Conservation (phyloP, 306 rosid genomes). For the Begonia peltatifolia region DNA sequence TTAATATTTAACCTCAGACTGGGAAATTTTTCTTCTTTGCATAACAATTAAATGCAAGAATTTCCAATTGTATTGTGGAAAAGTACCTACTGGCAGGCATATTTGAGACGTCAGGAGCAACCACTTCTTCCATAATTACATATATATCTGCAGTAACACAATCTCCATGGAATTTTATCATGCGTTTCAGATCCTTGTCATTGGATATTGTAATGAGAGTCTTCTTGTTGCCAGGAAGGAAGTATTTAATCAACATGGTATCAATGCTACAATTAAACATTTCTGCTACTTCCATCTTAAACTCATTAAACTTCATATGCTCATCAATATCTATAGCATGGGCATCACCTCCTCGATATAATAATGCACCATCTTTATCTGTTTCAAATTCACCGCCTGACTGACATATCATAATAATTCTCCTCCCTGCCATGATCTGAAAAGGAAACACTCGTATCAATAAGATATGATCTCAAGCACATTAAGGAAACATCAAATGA, state of each 20-base stretch:
- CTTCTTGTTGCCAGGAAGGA: slow-evolving; percentile 83
- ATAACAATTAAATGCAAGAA: neutral
- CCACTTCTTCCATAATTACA: slow-evolving; percentile 45
- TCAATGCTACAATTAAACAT: slow-evolving; percentile 46
- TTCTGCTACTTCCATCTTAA: slow-evolving; percentile 63
- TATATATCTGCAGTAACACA: slow-evolving; percentile 51
- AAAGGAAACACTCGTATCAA: neutral
- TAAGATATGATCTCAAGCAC: too few relatives aligned
- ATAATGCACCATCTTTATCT: slow-evolving; percentile 54
- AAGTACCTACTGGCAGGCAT: slow-evolving; percentile 94
- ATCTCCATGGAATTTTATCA: slow-evolving; percentile 69
- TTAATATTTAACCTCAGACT: neutral
- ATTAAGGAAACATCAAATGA: too few relatives aligned
- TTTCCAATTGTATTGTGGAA: slow-evolving; percentile 20
- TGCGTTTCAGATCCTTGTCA: slow-evolving; percentile 85
- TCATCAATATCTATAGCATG: slow-evolving; percentile 90
- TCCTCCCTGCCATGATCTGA: slow-evolving; percentile 60
- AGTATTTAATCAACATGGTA: slow-evolving; percentile 58
- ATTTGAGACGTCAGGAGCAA: slow-evolving; percentile 49
- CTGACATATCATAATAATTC: slow-evolving; percentile 78
- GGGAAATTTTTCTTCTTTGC: neutral
- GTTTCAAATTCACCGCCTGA: slow-evolving; percentile 73
- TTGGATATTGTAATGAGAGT: slow-evolving; percentile 86
- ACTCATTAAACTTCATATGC: slow-evolving; percentile 49
- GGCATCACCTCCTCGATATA: slow-evolving; percentile 66